These are phyloP conservation scores for Xylaria sp. DNA, from an alignment of 2,329 filamentous ascomycete genomes.

Conservation along the genomic window DNA sequence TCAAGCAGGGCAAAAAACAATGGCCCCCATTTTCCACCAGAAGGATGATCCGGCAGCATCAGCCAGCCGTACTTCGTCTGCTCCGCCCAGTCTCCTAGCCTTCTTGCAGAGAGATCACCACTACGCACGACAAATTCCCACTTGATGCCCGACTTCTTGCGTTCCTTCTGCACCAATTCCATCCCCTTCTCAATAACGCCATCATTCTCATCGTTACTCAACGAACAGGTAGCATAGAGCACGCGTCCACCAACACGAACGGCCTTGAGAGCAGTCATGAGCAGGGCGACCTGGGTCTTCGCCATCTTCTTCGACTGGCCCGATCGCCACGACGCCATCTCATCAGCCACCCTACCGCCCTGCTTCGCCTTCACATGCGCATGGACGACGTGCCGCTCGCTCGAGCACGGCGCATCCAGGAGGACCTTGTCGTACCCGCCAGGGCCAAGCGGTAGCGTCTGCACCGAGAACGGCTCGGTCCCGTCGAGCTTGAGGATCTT, in stretches of 20 bases:
- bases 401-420: constrained; percentile 55
- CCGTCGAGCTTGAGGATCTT: constrained; percentile 45
- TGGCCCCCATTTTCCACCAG: constrained; percentile 52
- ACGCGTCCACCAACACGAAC: constrained; percentile 51
- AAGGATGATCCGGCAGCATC: constrained; percentile 52
- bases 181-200: constrained; percentile 52
- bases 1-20: constrained; percentile 53
- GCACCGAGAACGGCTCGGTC: constrained; percentile 41
- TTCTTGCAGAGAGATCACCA: constrained; percentile 38
- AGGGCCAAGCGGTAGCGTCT: constrained; percentile 45
- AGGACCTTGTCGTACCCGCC: constrained; percentile 54
- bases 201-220: constrained; percentile 54
- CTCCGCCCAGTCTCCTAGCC: constrained; percentile 45
- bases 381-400: constrained; percentile 54
- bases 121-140: constrained; percentile 49
- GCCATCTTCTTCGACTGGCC: constrained; percentile 51
- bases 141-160: constrained; percentile 47
- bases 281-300: constrained; percentile 49
- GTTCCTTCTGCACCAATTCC: constrained; percentile 50
- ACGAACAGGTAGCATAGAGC: constrained; percentile 55
- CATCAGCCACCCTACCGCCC: constrained; percentile 48
- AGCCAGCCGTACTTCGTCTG: constrained; percentile 53
- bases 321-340: constrained; percentile 52
- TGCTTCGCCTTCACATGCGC: constrained; percentile 48
- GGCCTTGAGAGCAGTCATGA: constrained; percentile 51